Base-by-base conservation (phyloP, 2,329 filamentous ascomycete genomes). In the Penicillium sp. region DNA sequence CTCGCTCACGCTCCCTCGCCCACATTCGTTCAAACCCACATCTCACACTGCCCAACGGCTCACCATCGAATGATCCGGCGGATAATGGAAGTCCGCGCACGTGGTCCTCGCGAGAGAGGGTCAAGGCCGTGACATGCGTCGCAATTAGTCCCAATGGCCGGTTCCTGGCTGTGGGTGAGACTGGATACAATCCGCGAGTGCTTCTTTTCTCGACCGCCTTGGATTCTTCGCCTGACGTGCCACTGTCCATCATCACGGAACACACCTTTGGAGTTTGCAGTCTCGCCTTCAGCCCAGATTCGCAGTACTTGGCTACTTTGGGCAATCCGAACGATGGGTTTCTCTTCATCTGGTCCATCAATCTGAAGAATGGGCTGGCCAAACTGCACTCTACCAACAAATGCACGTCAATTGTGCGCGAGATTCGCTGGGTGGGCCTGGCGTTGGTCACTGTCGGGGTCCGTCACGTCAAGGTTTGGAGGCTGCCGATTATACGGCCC, bases 401-500 rank as follows among this genome's bases (percentile, higher is more conserved):
- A 66, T 97, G 93, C 70, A 97, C 90, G 5, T 90, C 88, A 13
- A 83, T 83, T 52, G 81, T 97, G 59, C 85, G 84, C 54, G 84
- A 85, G 45, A 95, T 98, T 81, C 79, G 86, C 36, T 98, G 93
- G 91, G 82, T 96, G 69, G 90, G 90, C 9, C 85, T 78, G 57
- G 86, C 73, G 56, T 77, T 98, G 45, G 76, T 98, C 49, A 96
- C 91, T 52, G 81, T 93, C 25, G 93, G 93, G 11, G 86, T 93
- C 44, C 83, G 93, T 26, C 91, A 96, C 70, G 82, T 96, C 66
- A 97, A 96, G 69, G 80, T 94, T 43, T 98, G 93, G 93, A 84
- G 85, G 57, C 78, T 93, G 9, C 87, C 93, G 33, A 88, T 91
- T 26, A 71, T 61, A 48, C 74, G 64, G 37, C 71, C 76, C 13